Percentiles rank a stretch among this genome's conserved stretches.
These are phyloP conservation scores for Punica granatum DNA, from an alignment of 345 rosid species.

Conservation along the genomic window DNA sequence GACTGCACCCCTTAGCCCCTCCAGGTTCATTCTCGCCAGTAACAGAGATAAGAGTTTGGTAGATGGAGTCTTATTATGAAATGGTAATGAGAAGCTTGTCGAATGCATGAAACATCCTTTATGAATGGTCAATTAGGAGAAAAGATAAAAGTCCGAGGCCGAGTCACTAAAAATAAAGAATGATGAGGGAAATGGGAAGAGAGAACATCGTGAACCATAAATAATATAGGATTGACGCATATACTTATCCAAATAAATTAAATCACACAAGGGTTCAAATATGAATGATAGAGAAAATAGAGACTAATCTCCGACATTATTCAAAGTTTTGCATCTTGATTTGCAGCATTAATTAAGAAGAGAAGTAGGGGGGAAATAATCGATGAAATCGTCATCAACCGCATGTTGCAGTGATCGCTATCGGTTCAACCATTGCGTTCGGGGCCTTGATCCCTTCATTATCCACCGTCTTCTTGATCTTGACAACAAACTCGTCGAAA, in stretches of 20 bases:
- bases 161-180: too few relatives aligned
- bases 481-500: conserved; percentile 30
- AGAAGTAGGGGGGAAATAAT: neutral
- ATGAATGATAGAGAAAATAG: neutral
- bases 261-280: neutral
- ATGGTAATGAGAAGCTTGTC: too few relatives aligned
- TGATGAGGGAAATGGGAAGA: too few relatives aligned
- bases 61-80: too few relatives aligned
- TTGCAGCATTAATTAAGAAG: neutral
- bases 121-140: too few relatives aligned
- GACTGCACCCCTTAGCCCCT: too few relatives aligned
- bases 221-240: too few relatives aligned
- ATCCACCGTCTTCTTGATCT: conserved; percentile 11
- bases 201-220: too few relatives aligned
- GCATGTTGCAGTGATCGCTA: conserved; percentile 23
- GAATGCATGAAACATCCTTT: too few relatives aligned
- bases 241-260: neutral
- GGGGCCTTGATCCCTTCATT: neutral
- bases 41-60: too few relatives aligned
- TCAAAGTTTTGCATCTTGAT: neutral
- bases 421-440: conserved; percentile 22
- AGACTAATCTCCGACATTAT: neutral
- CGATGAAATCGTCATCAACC: conserved; percentile 4
- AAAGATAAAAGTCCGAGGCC: too few relatives aligned
- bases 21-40: too few relatives aligned